These are phyloP conservation scores for Fraxinus pennsylvanica DNA, from an alignment of 257 asterid species.

Conservation along the genomic window DNA sequence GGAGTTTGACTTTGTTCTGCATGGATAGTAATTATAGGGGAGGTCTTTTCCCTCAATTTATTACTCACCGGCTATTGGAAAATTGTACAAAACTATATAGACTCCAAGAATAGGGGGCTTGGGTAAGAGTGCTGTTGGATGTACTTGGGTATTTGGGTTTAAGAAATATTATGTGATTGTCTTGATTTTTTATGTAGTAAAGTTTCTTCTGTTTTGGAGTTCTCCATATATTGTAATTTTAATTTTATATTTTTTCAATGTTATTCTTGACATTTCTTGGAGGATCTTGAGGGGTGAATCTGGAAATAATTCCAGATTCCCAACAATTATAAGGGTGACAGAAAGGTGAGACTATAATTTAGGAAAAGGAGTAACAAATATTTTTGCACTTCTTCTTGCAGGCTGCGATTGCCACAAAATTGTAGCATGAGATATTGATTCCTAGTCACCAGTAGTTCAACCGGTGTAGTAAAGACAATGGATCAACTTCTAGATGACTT, in stretches of 20 bases:
- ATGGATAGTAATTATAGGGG: no score
- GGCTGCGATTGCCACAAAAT: slow-evolving; percentile 7
- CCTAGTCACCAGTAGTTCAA: neutral
- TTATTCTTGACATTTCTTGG: neutral
- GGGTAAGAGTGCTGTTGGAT: no score
- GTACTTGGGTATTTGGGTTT: no score
- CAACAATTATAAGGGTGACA: neutral
- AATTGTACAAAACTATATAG: no score
- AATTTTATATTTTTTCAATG: neutral
- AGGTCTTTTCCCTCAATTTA: no score
- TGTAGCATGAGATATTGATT: slow-evolving; percentile 1
- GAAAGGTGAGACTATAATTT: neutral
- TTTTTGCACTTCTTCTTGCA: slow-evolving; percentile 8
- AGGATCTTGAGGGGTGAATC: neutral
- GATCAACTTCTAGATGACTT: slow-evolving; percentile 31
- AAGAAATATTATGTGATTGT: no score
- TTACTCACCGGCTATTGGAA: no score
- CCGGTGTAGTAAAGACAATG: slow-evolving; percentile 20
- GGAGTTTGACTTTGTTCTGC: no score
- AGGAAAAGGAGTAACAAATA: neutral
- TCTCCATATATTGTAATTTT: neutral
- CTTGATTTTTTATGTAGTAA: no score
- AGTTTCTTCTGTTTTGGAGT: neutral
- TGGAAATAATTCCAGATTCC: neutral
- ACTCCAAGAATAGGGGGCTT: no score